Conservation (phyloP, 768 basidiomycete genomes). For the Piloderma croceum region DNA sequence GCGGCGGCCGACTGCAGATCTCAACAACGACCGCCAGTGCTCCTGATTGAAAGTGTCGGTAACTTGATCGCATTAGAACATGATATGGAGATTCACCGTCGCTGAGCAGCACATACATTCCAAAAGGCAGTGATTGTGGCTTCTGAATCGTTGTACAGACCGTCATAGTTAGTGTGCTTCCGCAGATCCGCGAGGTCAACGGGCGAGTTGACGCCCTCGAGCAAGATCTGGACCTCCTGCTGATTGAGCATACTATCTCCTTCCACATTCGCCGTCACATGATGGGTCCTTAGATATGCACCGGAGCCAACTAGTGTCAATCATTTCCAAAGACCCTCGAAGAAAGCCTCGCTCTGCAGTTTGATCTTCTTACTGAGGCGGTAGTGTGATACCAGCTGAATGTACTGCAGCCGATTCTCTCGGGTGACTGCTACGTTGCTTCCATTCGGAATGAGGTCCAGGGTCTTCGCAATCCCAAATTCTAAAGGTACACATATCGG, state of each 20-base stretch:
- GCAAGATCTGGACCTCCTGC: conserved; percentile 85
- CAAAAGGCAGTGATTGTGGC: conserved; percentile 76
- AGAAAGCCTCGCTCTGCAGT: conserved; percentile 78
- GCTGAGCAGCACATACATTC: conserved; percentile 45
- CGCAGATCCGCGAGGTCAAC: conserved; percentile 82
- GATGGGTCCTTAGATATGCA: too few species aligned
- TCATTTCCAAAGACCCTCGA: conserved; percentile 91
- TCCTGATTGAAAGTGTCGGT: conserved; percentile 75
- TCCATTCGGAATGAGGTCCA: conserved; percentile 80
- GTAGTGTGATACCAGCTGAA: conserved; percentile 84
- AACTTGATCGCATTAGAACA: conserved; percentile 41
- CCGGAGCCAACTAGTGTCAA: conserved; percentile 86
- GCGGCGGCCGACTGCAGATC: conserved; percentile 84
- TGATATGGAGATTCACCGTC: not conserved
- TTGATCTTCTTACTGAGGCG: conserved; percentile 86
- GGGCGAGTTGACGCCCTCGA: conserved; percentile 83
- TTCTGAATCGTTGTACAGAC: conserved; percentile 66
- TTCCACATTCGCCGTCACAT: not conserved
- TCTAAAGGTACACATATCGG: conserved; percentile 40
- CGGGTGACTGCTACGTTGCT: conserved; percentile 79
- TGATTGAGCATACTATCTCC: conserved; percentile 88
- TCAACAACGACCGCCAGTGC: conserved; percentile 68
- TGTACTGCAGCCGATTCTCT: conserved; percentile 87
- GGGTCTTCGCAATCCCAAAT: conserved; percentile 68
- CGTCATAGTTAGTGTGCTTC: conserved; percentile 75